Evolutionary conservation across 169 alveolate genomes (phyloP).

Genomic region (Plasmodium cynomolgi): DNA sequence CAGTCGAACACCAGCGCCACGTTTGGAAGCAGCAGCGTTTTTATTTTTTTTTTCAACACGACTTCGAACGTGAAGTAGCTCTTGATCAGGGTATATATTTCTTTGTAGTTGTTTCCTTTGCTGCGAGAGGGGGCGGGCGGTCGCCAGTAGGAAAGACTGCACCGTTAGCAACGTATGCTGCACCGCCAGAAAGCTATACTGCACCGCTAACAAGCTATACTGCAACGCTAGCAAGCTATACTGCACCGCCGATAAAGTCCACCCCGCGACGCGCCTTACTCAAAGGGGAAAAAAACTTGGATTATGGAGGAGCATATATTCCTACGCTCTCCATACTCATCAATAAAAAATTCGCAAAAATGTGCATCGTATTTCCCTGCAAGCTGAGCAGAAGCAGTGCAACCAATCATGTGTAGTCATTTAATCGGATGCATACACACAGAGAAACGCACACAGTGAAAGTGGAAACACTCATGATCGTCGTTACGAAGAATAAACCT

Average conservation of each 20-base stretch:
- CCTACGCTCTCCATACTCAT: conserved; percentile 57
- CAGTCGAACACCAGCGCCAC: conserved; percentile 35
- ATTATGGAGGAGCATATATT: conserved; percentile 64
- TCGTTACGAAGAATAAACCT: background rate
- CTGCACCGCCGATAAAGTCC: background rate
- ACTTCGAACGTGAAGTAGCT: conserved; percentile 61
- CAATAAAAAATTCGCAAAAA: conserved; percentile 54
- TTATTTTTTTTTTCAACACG: conserved; percentile 27
- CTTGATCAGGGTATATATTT: conserved; percentile 38
- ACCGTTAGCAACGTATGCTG: too few relatives aligned
- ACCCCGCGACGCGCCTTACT: conserved; percentile 7
- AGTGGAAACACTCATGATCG: background rate
- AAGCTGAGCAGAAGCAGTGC: conserved; percentile 14
- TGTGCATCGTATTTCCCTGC: conserved; percentile 17
- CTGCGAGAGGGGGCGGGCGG: background rate
- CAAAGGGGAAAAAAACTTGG: conserved; percentile 65
- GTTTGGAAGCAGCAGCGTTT: conserved; percentile 19
- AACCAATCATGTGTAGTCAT: background rate
- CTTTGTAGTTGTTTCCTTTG: conserved; percentile 65
- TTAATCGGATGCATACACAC: background rate
- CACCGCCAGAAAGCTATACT: background rate
- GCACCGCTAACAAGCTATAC: background rate
- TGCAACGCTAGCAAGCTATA: too few relatives aligned
- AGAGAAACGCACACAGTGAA: background rate
- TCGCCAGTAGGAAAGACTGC: background rate